Evolutionary conservation across 208 protist genomes (phyloP).

Genomic region (Leishmania mexicana): DNA sequence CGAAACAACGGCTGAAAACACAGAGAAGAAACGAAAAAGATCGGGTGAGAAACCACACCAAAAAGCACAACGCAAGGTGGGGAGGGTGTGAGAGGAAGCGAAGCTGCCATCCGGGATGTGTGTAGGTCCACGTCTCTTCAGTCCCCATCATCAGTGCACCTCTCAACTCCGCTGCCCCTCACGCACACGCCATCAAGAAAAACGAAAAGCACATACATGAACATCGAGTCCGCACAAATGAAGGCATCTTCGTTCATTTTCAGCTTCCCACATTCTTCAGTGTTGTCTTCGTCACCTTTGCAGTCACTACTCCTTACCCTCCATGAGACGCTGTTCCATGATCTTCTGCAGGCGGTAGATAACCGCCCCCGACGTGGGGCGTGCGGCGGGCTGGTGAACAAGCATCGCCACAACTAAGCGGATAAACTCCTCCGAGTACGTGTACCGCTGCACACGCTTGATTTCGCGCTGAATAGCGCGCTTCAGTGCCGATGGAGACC

Average conservation of each 20-base stretch:
- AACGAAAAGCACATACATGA: not conserved
- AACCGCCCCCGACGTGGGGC: slow-evolving; percentile 51
- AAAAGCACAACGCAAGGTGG: not conserved
- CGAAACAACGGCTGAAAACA: not conserved
- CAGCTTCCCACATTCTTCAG: not conserved
- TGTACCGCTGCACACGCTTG: slow-evolving; percentile 28
- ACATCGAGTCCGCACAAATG: not conserved
- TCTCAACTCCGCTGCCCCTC: not conserved
- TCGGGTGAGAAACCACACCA: not conserved
- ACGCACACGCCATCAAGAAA: not conserved
- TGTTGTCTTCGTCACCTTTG: not conserved
- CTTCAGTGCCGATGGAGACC: slow-evolving; percentile 49
- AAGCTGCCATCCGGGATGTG: not conserved
- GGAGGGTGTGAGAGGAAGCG: not conserved
- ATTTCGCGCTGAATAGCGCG: slow-evolving; percentile 56
- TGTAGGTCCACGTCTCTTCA: not conserved
- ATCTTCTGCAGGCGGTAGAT: slow-evolving; percentile 44
- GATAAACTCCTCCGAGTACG: slow-evolving; percentile 66
- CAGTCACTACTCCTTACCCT: slow-evolving; percentile 17
- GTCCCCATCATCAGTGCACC: not conserved
- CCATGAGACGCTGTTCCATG: slow-evolving; percentile 61
- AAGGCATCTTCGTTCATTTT: not conserved
- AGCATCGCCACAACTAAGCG: slow-evolving; percentile 76
- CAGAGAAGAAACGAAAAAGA: not conserved
- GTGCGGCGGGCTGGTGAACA: slow-evolving; percentile 41